Conservation (phyloP, 805 yeast species). For the Monosporozyma yasuniensis region DNA sequence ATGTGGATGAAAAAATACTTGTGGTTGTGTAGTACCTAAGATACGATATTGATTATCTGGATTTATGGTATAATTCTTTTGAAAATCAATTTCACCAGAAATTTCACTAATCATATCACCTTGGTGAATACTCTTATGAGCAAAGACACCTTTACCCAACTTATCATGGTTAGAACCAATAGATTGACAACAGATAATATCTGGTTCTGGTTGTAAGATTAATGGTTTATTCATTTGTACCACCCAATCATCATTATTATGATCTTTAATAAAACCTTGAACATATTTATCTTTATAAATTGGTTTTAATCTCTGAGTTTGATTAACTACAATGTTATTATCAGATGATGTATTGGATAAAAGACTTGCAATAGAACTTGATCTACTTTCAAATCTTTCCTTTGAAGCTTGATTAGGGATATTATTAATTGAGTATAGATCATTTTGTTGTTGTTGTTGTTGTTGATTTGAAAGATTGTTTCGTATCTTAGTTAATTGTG, state of each 20-base stretch:
- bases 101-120: slow-evolving; percentile 51
- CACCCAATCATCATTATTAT: slow-evolving; percentile 36
- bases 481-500: not conserved
- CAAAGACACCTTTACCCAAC: slow-evolving; percentile 48
- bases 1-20: slow-evolving; percentile 47
- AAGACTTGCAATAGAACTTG: slow-evolving; percentile 1
- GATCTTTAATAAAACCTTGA: slow-evolving; percentile 42
- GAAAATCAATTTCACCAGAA: slow-evolving; percentile 64
- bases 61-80: slow-evolving; percentile 53
- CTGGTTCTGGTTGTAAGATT: not conserved
- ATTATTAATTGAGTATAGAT: not conserved
- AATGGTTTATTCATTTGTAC: slow-evolving; percentile 10
- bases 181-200: not conserved
- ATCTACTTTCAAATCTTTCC: not conserved
- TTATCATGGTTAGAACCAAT: not conserved
- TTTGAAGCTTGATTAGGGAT: not conserved
- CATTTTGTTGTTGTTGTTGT: not conserved
- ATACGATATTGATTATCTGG: slow-evolving; percentile 66
- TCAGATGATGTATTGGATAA: not conserved
- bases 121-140: slow-evolving; percentile 33
- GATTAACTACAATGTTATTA: not conserved
- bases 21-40: slow-evolving; percentile 61
- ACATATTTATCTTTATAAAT: slow-evolving; percentile 33
- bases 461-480: not conserved
- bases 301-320: not conserved